phyloP scores from a whole-genome alignment of 192 early-diverging fungal genomes.

The Pilaira anomala region DNA sequence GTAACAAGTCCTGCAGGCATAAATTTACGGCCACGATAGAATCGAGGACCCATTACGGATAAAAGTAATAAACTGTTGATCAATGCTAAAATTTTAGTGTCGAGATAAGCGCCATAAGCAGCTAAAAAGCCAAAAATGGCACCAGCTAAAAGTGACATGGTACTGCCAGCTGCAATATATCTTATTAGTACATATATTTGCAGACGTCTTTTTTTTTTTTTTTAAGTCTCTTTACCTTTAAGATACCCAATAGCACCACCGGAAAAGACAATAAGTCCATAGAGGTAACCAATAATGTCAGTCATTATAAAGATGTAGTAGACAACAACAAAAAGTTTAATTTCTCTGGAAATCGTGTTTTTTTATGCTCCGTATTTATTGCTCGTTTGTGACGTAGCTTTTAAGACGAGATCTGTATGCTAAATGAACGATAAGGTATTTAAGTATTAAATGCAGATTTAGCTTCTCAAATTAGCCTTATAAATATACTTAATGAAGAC shows the following conservation, averaged over 20 bases:
- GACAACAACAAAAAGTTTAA: too few species aligned
- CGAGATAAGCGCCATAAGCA: constrained; percentile 28
- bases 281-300: constrained; percentile 25
- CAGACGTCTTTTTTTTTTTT: too few species aligned
- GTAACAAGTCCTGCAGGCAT: constrained; percentile 46
- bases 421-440: too few species aligned
- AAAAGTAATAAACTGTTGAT: constrained; percentile 27
- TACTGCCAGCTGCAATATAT: constrained; percentile 25
- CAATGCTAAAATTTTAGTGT: constrained; percentile 11
- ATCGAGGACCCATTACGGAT: constrained; percentile 40
- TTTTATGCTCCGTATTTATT: too few species aligned
- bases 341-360: too few species aligned
- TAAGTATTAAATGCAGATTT: too few species aligned
- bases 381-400: too few species aligned
- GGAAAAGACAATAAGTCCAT: constrained; percentile 18
- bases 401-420: too few species aligned
- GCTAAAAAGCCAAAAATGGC: constrained; percentile 27
- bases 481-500: too few species aligned
- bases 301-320: constrained; percentile 14
- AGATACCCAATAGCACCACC: constrained; percentile 32
- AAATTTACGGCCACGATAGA: constrained; percentile 37
- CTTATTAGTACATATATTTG: constrained; percentile 12
- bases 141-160: constrained; percentile 29
- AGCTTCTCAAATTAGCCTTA: too few species aligned
- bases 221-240: background rate